Evolutionary conservation across 2,329 filamentous ascomycete species (phyloP), one percentile per base, ranked within the genome.

Genomic region (Geosmithia putterillii): DNA sequence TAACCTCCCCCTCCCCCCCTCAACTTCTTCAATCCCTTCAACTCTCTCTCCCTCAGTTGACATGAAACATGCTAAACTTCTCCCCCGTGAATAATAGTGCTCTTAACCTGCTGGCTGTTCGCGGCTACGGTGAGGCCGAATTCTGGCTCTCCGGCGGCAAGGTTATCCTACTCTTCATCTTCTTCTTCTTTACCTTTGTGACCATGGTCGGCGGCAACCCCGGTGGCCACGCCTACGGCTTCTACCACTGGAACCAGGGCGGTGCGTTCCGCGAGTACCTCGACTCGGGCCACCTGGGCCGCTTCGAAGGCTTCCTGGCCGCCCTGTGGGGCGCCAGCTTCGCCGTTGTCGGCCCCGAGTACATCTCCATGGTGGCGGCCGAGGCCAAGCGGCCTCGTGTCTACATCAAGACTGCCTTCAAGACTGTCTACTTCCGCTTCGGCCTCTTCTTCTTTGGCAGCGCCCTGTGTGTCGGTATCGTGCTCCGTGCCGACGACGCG

Each of bases 231-330:
- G 66, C 71, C 2, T 70, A 78, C 43, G 81, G 81, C 1, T 84
- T 84, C 55, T 60, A 70, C 39, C 83, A 83, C 56, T 87, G 81
- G 78, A 73, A 66, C 38, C 63, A 75, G 35, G 80, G 80, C 0
- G 79, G 76, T 1, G 35, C 54, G 0, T 57, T 58, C 44, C 70
- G 67, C 3, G 73, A 77, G 47, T 65, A 76, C 43, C 69, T 79
- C 44, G 70, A 74, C 41, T 62, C 63, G 0, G 82, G 81, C 1
- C 55, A 69, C 36, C 67, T 82, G 0, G 83, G 83, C 12, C 69
- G 70, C 28, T 84, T 80, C 50, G 65, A 83, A 8, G 81, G 80
- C 0, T 83, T 85, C 53, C 59, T 83, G 21, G 71, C 77, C 41
- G 78, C 75, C 46, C 58, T 82, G 42, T 79, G 45, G 46, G 42